Evolutionary conservation across 352 stramenopile species (phyloP), one percentile per base, ranked within the genome.

Genomic region (Pythium apleroticum): DNA sequence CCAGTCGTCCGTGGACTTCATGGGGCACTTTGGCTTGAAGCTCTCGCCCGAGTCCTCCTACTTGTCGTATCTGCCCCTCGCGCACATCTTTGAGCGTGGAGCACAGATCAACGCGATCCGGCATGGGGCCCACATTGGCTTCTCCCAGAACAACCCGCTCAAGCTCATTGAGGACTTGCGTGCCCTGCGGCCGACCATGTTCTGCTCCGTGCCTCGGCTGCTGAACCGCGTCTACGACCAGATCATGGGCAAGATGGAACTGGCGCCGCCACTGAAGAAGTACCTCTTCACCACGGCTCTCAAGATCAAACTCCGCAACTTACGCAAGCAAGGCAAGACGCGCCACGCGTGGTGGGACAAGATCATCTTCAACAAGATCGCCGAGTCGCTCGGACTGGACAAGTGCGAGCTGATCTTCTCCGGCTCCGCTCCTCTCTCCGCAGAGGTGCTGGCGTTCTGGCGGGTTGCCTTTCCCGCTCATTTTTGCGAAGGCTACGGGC

Each of bases 161-260:
- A 82, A 91, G 30, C 75, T 99, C 4, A 76, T 99, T 52, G 90
- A 98, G 63, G 97, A 99, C 75, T 66, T 98, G 7, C 75, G 87
- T 25, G 89, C 84, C 12, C 89, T 98, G 56, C 78, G 88, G 7
- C 97, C 97, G 0, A 98, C 96, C 1, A 66, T 98, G 4, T 96
- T 99, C 59, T 83, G 85, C 39, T 88, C 86, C 6, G 96, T 98
- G n/a, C 97, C 97, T 19, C 81, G 97, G 5, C 79, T 99, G 12
- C 78, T 98, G 35, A 98, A 99, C 68, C 97, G 97, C 59, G 96
- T 99, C 45, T 90, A 99, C 76, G 96, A 99, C 80, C 97, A 96
- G 30, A 82, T 98, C 63, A 90, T 88, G 61, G 70, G 76, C 27
- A 86, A 84, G 48, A 88, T 93, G 60, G 62, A 70, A 3, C 73